Base-by-base conservation (phyloP, 331 rosid species). In the Malus hybrid region DNA sequence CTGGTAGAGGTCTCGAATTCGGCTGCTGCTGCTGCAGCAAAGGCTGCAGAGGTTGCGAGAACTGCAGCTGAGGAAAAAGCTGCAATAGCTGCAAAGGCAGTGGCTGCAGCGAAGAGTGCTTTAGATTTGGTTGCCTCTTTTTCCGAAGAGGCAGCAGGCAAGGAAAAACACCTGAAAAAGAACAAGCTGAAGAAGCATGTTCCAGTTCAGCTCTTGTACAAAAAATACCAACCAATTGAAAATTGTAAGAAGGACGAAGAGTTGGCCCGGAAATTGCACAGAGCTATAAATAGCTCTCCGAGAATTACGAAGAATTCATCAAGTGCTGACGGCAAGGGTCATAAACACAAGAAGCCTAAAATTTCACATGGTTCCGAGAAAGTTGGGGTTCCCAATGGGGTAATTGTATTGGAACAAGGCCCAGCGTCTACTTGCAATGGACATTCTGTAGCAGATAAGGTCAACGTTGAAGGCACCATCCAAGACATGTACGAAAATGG, bases 161-260 rank as follows among this genome's bases (percentile, higher is more conserved):
- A 82, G 84, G 96, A 90, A 62, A 88, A 85, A 85, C 82, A 79
- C 73, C 76, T 82, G 86, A 90, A 86, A 69, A 92, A 82, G 90
- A 92, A 76, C 85, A 94, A 94, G 90, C 84, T 87, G 48, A 90
- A 91, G 85, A 94, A 94, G 83, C 99, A 94, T 67, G 85, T 94
- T 68, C 99, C 97, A 19, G 99, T 94, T 83, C 93, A 92, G 84
- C 90, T 90, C 55, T 83, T 94, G 92, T 94, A 94, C 90, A 88
- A 87, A 84, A 94, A 90, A 74, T 82, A 90, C 82, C 90, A 85
- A 82, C 97, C 92, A 3, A 44, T 90, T 54, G 97, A 91, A 82
- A 91, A 86, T 78, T 83, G 88, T 72, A 79, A 79, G 84, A 93
- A 87, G 75, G 98, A 93, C 65, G 98, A 93, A 86, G 98, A 93